phyloP scores from a whole-genome alignment of 257 asterid species.

The Solanum chilense region DNA sequence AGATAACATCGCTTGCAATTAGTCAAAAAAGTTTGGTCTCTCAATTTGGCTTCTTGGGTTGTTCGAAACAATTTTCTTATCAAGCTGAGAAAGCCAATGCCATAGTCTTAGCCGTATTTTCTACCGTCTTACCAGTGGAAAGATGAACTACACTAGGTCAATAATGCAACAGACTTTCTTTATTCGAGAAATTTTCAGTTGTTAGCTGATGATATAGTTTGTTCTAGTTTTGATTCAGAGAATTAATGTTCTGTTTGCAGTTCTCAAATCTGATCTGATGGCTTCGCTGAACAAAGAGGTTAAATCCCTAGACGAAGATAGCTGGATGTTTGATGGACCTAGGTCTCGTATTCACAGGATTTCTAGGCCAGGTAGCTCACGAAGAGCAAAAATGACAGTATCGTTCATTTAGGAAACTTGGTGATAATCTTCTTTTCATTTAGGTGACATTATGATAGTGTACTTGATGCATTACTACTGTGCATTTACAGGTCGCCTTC shows the following conservation, averaged over 20 bases:
- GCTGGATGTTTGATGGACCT: conserved; percentile 99
- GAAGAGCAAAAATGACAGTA: neutral
- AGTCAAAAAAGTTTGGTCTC: neutral
- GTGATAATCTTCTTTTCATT: neutral
- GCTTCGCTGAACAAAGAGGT: conserved; percentile 70
- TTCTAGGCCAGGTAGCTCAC: conserved; percentile 49
- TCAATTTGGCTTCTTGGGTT: neutral
- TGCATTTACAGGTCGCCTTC: neutral
- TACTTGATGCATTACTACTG: neutral
- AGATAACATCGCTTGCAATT: neutral
- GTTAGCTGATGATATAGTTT: neutral
- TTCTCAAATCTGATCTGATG: conserved; percentile 67
- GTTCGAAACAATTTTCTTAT: neutral
- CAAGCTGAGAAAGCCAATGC: neutral
- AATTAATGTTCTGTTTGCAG: conserved; percentile 23
- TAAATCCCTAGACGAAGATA: conserved; percentile 80
- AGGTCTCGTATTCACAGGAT: conserved; percentile 71
- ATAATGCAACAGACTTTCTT: neutral
- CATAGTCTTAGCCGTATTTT: neutral
- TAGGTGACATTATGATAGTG: neutral
- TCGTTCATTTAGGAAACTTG: neutral
- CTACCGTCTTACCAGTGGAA: neutral
- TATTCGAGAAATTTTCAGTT: neutral
- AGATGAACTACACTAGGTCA: neutral
- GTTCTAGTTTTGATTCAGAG: neutral